These are phyloP conservation scores for Oryza australiensis DNA, from an alignment of 176 grass and related monocot genomes.

Conservation along the genomic window DNA sequence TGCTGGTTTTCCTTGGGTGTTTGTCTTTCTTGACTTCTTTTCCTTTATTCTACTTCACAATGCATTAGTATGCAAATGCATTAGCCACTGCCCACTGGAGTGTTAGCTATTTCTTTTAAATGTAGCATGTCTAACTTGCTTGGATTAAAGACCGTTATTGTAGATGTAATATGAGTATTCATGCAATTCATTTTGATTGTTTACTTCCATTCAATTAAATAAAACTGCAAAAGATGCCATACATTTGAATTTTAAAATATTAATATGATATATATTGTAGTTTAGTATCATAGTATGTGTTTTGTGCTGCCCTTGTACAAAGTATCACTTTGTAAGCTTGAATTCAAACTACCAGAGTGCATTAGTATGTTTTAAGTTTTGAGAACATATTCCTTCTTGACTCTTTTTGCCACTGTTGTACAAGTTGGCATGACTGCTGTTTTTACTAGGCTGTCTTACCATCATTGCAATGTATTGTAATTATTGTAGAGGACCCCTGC, in stretches of 20 bases:
- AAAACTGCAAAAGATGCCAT: background rate
- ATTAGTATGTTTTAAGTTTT: background rate
- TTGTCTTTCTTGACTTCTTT: background rate
- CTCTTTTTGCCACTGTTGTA: conserved; percentile 26
- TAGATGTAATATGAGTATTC: background rate
- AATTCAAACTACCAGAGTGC: background rate
- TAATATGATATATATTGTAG: conserved; percentile 7
- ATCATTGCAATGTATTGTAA: conserved; percentile 16
- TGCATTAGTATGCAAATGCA: background rate
- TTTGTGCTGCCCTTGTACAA: background rate
- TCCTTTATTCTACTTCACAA: conserved; percentile 10
- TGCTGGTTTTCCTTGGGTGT: background rate
- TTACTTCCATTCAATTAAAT: conserved; percentile 6
- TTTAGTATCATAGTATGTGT: background rate
- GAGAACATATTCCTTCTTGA: conserved; percentile 5
- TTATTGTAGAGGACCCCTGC: conserved; percentile 39
- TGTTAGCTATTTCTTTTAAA: conserved; percentile 18
- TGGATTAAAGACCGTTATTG: background rate
- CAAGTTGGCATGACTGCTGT: background rate
- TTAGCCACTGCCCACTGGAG: background rate
- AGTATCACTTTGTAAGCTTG: background rate
- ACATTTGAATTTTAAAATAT: background rate
- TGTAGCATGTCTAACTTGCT: background rate
- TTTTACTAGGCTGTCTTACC: conserved; percentile 5
- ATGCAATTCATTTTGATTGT: background rate